Evolutionary conservation across 176 grass and related monocot species (phyloP).

Genomic region (Saccharum spontaneum): DNA sequence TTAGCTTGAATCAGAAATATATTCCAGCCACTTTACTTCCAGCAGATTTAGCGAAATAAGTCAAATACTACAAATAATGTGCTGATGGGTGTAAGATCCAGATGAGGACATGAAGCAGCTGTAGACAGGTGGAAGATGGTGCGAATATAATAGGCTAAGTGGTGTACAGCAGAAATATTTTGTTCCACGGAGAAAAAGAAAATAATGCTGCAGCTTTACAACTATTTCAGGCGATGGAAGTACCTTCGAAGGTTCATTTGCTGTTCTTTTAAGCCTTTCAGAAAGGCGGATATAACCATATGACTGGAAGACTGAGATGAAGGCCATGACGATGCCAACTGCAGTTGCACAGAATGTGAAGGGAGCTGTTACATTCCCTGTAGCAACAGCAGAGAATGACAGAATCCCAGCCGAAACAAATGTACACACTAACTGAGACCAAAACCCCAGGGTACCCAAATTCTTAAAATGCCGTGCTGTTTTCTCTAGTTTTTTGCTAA

Average conservation of each 20-base stretch:
- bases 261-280: slow-evolving; percentile 57
- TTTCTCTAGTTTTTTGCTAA: slow-evolving; percentile 76
- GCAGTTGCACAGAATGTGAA: slow-evolving; percentile 65
- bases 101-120: neutral
- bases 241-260: slow-evolving; percentile 65
- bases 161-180: neutral
- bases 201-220: neutral
- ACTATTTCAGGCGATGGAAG: neutral
- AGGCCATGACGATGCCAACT: slow-evolving; percentile 44
- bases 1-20: neutral
- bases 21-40: neutral
- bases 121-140: neutral
- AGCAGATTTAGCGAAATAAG: neutral
- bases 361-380: slow-evolving; percentile 62
- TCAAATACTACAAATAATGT: neutral
- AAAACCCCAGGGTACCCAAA: slow-evolving; percentile 77
- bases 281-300: slow-evolving; percentile 70
- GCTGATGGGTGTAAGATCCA: neutral
- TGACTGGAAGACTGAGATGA: slow-evolving; percentile 55
- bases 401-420: slow-evolving; percentile 81
- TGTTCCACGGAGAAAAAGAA: neutral
- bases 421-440: slow-evolving; percentile 83
- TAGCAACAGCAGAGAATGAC: slow-evolving; percentile 68
- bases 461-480: slow-evolving; percentile 76
- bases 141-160: neutral